Evolutionary conservation across 2,329 filamentous ascomycete species (phyloP), one percentile per base, ranked within the genome.

Genomic region (Arthrobotrys entomopaga): DNA sequence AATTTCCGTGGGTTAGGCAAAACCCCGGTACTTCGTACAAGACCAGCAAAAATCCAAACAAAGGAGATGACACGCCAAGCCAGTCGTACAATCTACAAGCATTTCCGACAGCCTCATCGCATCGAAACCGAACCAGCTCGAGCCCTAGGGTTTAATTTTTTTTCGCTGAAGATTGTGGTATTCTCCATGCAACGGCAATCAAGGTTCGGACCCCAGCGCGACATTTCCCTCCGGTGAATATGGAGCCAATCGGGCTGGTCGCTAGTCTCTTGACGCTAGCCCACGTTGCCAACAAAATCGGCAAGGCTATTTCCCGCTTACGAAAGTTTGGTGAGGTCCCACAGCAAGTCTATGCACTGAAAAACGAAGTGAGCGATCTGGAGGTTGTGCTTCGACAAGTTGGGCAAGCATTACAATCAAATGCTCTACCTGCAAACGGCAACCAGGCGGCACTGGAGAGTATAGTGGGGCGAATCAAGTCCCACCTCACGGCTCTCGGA

Each of bases 291-390:
- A 38, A 38, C 56, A 38, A 43, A 20, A 59, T 59, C 38, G 56
- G 56, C 56, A 59, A 59, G 20, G 38, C 56, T 19, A 59, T 59
- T 15, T 43, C 56, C 56, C 56, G 56, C n/a, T 24, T 46, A 26
- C 56, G 56, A 16, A 19, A 29, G 15, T 46, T 59, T 59, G 56
- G 56, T 38, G 38, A 59, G 16, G 56, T 59, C n/a, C 56, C 56
- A 8, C 56, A 59, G 38, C 56, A 43, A 46, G 38, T 59, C 56
- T 59, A 59, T 34, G 56, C 56, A 8, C 56, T 59, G 24, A 59
- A 59, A 24, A 59, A 59, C 20, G 56, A 59, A 46, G 56, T 59
- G 16, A 59, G 56, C 40, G 56, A 59, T 22, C 56, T 59, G 26
- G 56, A 59, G 15, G 19, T 42, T 4, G 56, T 59, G 1, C 56